Percentiles rank a stretch among this genome's conserved stretches.
Conservation (phyloP, 2,329 filamentous ascomycete species). For the Trichophyton rubrum region DNA sequence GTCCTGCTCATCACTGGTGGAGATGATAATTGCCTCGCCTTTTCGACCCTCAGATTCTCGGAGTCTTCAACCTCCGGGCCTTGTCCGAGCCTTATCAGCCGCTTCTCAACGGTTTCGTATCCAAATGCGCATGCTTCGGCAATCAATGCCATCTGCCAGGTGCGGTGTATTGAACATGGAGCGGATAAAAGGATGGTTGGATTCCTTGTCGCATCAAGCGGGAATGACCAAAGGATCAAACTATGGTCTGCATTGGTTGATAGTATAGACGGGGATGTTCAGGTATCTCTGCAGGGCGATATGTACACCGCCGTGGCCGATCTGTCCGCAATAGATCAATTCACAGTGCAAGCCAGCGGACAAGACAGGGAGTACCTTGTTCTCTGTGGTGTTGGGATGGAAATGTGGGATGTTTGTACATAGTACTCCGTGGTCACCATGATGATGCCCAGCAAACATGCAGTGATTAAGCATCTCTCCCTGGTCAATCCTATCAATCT, state of each 20-base stretch:
- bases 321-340: conserved; percentile 39
- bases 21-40: conserved; percentile 70
- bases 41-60: conserved; percentile 35
- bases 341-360: conserved; percentile 14
- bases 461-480: conserved; percentile 3
- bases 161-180: conserved; percentile 12
- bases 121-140: conserved; percentile 36
- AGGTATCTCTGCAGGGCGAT: conserved; percentile 18
- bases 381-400: conserved; percentile 40
- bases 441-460: conserved; percentile 7
- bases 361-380: conserved; percentile 21
- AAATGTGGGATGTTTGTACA: conserved; percentile 24
- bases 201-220: conserved; percentile 26
- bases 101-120: conserved; percentile 24
- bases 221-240: conserved; percentile 38
- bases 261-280: conserved; percentile 17
- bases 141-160: conserved; percentile 28
- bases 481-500: background rate
- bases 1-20: conserved; percentile 60
- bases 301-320: conserved; percentile 43
- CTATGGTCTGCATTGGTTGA: conserved; percentile 26
- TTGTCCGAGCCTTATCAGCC: background rate
- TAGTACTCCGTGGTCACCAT: no score
- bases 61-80: conserved; percentile 8
- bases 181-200: conserved; percentile 4